A percentile compares a stretch with the other conserved stretches of the same genome.
Conservation (phyloP, 2,329 filamentous ascomycete genomes). For the Erysiphe neolycopersici region DNA sequence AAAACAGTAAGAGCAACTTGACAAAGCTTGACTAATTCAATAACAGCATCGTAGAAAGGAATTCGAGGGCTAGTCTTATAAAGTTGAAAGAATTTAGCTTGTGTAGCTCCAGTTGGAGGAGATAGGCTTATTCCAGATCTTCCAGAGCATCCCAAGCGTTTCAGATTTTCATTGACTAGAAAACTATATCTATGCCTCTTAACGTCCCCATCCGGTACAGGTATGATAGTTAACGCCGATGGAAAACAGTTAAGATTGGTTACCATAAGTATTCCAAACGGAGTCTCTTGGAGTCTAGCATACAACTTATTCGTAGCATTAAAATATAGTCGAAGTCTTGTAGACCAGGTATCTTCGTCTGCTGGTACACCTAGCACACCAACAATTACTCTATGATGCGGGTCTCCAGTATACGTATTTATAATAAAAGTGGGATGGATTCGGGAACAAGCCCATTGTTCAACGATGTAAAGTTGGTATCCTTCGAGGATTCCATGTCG, state of each 20-base stretch:
- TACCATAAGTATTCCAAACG: conserved; percentile 66
- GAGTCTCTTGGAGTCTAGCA: conserved; percentile 58
- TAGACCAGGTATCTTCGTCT: conserved; percentile 57
- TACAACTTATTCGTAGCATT: conserved; percentile 64
- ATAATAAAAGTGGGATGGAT: conserved; percentile 77
- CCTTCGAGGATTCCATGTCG: conserved; percentile 43
- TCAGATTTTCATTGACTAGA: conserved; percentile 83
- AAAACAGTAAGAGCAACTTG: conserved; percentile 76
- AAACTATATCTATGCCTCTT: conserved; percentile 57
- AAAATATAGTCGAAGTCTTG: conserved; percentile 58
- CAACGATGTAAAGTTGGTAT: conserved; percentile 83
- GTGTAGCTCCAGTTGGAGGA: conserved; percentile 51
- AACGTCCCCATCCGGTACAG: conserved; percentile 66
- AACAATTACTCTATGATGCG: conserved; percentile 49
- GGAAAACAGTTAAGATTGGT: conserved; percentile 86
- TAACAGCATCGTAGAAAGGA: conserved; percentile 48
- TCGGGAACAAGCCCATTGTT: conserved; percentile 92
- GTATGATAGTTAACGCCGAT: conserved; percentile 74
- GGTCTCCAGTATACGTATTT: conserved; percentile 75
- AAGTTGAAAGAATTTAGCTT: conserved; percentile 75
- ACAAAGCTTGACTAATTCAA: conserved; percentile 75
- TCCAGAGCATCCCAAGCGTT: conserved; percentile 75
- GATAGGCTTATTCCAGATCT: conserved; percentile 62
- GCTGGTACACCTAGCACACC: conserved; percentile 59
- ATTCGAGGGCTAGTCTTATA: conserved; percentile 72